Conservation (phyloP, 2,329 filamentous ascomycete species). For the Epichloe bromicola region DNA sequence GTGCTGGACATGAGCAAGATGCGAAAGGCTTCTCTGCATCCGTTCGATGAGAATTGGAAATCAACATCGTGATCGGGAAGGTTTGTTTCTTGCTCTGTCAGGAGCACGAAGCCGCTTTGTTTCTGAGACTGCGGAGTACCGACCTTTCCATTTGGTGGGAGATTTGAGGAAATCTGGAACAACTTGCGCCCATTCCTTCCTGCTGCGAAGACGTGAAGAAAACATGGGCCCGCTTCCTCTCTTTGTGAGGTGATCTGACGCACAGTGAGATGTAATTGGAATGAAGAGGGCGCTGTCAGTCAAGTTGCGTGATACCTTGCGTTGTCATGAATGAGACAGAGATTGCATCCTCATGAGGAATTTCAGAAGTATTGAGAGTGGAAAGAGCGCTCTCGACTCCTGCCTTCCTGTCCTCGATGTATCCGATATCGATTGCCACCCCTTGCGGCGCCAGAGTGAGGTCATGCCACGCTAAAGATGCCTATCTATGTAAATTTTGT, state of each 20-base stretch:
- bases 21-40: conserved; percentile 15
- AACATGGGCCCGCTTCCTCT: conserved; percentile 16
- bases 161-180: conserved; percentile 15
- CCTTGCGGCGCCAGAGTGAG: not conserved
- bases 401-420: not conserved
- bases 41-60: conserved; percentile 18
- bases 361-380: not conserved
- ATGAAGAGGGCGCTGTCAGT: not conserved
- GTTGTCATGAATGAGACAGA: not conserved
- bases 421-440: not conserved
- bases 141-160: conserved; percentile 15
- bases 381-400: conserved; percentile 2
- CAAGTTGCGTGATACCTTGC: not conserved
- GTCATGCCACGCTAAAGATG: not conserved
- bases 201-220: conserved; percentile 25
- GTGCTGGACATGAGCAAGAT: conserved; percentile 27
- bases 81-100: conserved; percentile 22
- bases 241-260: not conserved
- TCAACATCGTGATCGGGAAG: conserved; percentile 33
- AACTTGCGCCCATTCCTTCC: conserved; percentile 21
- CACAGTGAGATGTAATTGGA: not conserved
- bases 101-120: not conserved
- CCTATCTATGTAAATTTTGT: not conserved
- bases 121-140: not conserved
- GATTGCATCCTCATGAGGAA: not conserved